Percentiles rank a stretch among this genome's conserved stretches.
Evolutionary conservation across 2,329 filamentous ascomycete genomes (phyloP).

Genomic region (Coleophoma eucalyptorum): DNA sequence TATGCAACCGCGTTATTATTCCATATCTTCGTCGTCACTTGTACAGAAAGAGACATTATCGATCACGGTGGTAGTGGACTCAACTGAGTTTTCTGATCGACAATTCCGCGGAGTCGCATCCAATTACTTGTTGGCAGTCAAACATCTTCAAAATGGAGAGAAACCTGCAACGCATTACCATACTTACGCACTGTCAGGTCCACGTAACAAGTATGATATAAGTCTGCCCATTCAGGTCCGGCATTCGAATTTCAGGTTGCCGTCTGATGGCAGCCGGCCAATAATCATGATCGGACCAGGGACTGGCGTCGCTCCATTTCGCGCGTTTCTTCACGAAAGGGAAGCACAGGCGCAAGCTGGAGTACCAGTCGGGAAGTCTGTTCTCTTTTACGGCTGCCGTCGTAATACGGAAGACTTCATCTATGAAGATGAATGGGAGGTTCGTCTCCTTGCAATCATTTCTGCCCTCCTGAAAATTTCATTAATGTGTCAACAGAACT

Average conservation of each 20-base stretch:
- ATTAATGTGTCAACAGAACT: conserved; percentile 56
- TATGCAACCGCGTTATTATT: no score
- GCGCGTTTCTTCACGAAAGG: conserved; percentile 21
- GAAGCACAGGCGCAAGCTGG: conserved; percentile 35
- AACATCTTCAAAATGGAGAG: conserved; percentile 94
- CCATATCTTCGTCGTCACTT: no score
- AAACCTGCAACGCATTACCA: conserved; percentile 26
- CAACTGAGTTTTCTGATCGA: no score
- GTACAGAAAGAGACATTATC: no score
- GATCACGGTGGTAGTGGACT: no score
- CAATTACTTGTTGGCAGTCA: conserved; percentile 92
- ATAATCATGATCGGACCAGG: conserved; percentile 23
- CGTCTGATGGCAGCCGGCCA: conserved; percentile 1
- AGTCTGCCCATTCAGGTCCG: not conserved
- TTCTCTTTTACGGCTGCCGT: conserved; percentile 45
- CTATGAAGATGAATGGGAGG: conserved; percentile 30
- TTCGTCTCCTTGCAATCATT: no score
- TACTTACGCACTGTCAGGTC: conserved; percentile 65
- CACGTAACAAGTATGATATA: not conserved
- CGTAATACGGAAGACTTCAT: conserved; percentile 35
- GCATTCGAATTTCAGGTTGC: conserved; percentile 6
- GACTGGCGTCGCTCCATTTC: conserved; percentile 26
- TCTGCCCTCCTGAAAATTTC: not conserved
- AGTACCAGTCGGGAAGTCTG: conserved; percentile 34
- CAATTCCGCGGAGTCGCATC: conserved; percentile 93